Base-by-base conservation (phyloP, 202 grass and related monocot species). In the Setaria viridis region DNA sequence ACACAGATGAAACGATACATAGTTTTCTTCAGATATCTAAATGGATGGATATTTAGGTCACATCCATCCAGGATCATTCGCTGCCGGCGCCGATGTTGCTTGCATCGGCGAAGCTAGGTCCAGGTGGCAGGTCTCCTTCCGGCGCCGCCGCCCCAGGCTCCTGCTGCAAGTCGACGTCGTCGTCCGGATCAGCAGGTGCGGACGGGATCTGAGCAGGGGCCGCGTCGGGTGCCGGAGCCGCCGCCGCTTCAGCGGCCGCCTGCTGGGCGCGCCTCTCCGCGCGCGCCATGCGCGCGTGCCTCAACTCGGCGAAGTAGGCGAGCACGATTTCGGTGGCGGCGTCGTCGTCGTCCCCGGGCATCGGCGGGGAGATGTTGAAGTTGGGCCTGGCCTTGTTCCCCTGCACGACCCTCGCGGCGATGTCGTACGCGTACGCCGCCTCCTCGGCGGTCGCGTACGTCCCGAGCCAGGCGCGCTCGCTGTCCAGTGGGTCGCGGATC, bases 401-500 rank as follows among this genome's bases (percentile, higher is more conserved):
- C 0, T 37, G 30, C 72, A 75, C 2, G 32, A 35, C 11, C 49
- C 49, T 55, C 15, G 72, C 16, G 4, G 72, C 72, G 32, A 34
- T 34, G 16, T 11, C 49, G 72, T 75, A 75, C 0, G 49, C 72
- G 9, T 55, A 37, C 16, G 49, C 49, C 0, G 72, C 72, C 32
- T 56, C 74, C 53, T 9, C 35, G 3, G 53, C 5, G 35, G 53
- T 42, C 2, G 2, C 34, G 53, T 42, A 76, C 10, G 53, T n/a
- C 2, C 73, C 53, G 17, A 76, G 51, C 15, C 17, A 76, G 9
- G 19, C 33, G 3, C 12, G 72, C 33, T 9, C 4, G 50, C 53
- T 35, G 50, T 53, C 43, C n/a, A 47, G 48, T 0, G 89, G 80
- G 55, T 87, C 80, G 11, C 80, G 60, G 55, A 91, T 91, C 67